Evolutionary conservation across 371 early-diverging fungal species (phyloP), one percentile per base, ranked within the genome.

Genomic region (Rhizomucor pusillus): DNA sequence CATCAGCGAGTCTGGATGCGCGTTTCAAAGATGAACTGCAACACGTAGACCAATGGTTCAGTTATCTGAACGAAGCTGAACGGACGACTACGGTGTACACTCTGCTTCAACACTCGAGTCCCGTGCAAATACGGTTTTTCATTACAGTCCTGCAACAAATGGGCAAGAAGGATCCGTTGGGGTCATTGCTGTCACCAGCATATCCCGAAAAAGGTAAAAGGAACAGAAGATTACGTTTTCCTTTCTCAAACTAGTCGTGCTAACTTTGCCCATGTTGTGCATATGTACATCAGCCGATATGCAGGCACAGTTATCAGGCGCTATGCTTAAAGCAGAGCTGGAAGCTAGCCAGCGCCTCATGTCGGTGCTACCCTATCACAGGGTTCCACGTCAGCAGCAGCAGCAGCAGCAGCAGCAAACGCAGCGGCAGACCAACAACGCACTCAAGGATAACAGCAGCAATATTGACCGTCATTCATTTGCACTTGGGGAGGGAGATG

Each of bases 1-100:
- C 94, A n/a, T 78, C 80, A 34, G 90, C 90, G 14, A 93, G 90
- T 63, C 72, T 95, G 53, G 95, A 95, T 70, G 39, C 44, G 33
- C 57, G 51, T 33, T 65, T 60, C 47, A 70, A 69, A 47, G 71
- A 73, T 39, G 98, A 97, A 66, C 80, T 95, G 43, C 82, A 85
- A 24, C 92, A 93, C 43, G 92, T 97, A 46, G 94, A 97, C 64
- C 89, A 94, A 57, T 97, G 97, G 97, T 95, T 94, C 75, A 74
- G 80, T 11, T 92, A 91, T 24, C 77, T 95, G 52, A 80, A 89
- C 5, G 94, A 94, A 61, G 87, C 93, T 20, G 98, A 97, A 71
- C 79, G 94, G 23, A 96, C 95, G 1, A 88, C 95, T 20, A 88
- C 93, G 23, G 79, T 97, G 44, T 95, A 94, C 66, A 85, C 89